phyloP scores from a whole-genome alignment of 306 rosid species.

The Dalbergia cochinchinensis region DNA sequence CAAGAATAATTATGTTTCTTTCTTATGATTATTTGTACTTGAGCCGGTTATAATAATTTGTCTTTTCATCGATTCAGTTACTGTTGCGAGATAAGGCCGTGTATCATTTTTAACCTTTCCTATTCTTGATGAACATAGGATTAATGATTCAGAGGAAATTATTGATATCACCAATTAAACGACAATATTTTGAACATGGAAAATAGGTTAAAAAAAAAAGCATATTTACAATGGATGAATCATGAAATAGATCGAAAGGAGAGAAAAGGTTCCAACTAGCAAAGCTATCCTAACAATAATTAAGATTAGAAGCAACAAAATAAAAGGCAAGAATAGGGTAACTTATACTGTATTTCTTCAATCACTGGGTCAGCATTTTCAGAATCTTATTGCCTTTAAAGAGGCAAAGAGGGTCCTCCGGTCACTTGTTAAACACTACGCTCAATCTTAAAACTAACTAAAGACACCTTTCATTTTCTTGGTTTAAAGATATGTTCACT shows the following conservation, averaged over 20 bases:
- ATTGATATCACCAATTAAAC: not conserved
- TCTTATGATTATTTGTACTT: slow-evolving; percentile 1
- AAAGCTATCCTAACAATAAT: not conserved
- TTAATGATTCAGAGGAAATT: not conserved
- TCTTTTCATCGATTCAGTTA: not conserved
- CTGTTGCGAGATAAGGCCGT: not conserved
- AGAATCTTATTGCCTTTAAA: not conserved
- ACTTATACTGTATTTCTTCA: not conserved
- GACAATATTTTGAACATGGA: not conserved
- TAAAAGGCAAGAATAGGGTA: not conserved
- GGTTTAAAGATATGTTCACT: too few relatives aligned
- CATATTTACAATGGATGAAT: not conserved
- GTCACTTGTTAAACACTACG: not conserved
- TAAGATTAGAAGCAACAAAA: slow-evolving; percentile 21
- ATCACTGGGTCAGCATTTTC: not conserved
- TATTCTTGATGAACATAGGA: not conserved
- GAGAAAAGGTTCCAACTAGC: not conserved
- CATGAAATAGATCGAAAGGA: not conserved
- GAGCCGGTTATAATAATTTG: slow-evolving; percentile 26
- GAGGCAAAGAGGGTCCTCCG: not conserved
- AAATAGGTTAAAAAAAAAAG: not conserved
- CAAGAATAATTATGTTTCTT: not conserved
- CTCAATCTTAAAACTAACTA: too few relatives aligned
- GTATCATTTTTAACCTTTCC: not conserved
- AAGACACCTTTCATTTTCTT: too few relatives aligned